Percentiles rank a stretch among this genome's conserved stretches.
Conservation (phyloP, 164 flowering plant genomes). For the Sedum album region DNA sequence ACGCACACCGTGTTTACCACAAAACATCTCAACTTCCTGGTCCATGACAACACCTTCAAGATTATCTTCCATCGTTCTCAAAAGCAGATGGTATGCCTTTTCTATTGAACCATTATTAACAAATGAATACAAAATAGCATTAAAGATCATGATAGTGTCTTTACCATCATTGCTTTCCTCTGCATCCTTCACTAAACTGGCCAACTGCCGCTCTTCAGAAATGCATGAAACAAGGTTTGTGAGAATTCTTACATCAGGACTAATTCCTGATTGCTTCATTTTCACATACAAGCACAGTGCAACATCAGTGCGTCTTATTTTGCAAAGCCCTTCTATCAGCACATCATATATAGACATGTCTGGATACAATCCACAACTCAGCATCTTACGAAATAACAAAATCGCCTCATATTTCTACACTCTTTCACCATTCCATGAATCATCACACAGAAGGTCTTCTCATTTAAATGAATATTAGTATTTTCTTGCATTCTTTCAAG, state of each 20-base stretch:
- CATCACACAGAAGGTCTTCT: slow-evolving; percentile 53
- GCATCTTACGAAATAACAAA: slow-evolving; percentile 56
- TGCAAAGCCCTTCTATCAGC: slow-evolving; percentile 64
- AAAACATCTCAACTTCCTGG: slow-evolving; percentile 15
- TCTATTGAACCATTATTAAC: slow-evolving; percentile 32
- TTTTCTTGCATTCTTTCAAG: slow-evolving; percentile 46
- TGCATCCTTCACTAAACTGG: slow-evolving; percentile 26
- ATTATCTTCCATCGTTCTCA: slow-evolving; percentile 26
- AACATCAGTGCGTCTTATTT: slow-evolving; percentile 31
- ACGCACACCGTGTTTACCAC: slow-evolving; percentile 14
- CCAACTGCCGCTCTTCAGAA: slow-evolving; percentile 30
- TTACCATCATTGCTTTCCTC: slow-evolving; percentile 21
- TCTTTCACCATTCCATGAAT: slow-evolving; percentile 66
- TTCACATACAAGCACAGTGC: slow-evolving; percentile 52
- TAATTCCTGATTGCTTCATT: slow-evolving; percentile 48
- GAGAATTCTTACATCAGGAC: slow-evolving; percentile 43
- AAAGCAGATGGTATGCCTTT: slow-evolving; percentile 47
- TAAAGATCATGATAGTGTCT: slow-evolving; percentile 25
- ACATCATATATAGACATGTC: slow-evolving; percentile 54
- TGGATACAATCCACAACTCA: slow-evolving; percentile 33
- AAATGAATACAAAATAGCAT: slow-evolving; percentile 41
- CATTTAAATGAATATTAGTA: slow-evolving; percentile 41
- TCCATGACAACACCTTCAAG: slow-evolving; percentile 15
- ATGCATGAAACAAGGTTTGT: slow-evolving; percentile 33
- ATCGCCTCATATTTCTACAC: slow-evolving; percentile 50